Conservation (phyloP, 2,329 filamentous ascomycete genomes). For the Leptodontidium sp. region DNA sequence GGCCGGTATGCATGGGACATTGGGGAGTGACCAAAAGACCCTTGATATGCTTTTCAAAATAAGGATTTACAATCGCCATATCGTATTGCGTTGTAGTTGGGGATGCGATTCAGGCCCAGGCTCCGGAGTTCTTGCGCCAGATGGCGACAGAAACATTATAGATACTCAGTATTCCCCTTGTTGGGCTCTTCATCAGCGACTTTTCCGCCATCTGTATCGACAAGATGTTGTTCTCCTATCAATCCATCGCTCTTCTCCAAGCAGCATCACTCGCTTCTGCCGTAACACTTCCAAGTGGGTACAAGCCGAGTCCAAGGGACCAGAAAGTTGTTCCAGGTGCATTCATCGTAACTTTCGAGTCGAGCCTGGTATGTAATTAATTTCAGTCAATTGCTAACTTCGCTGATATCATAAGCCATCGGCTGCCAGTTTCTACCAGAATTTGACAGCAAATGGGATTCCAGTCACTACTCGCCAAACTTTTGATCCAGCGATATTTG, state of each 20-base stretch:
- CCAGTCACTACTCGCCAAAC: slow-evolving; percentile 10
- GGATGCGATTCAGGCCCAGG: background rate
- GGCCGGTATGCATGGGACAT: slow-evolving; percentile 1
- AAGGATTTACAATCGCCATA: slow-evolving; percentile 11
- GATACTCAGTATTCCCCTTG: background rate
- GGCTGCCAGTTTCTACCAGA: slow-evolving; percentile 14
- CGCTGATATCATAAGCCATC: background rate
- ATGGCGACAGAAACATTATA: background rate
- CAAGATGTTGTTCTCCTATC: slow-evolving; percentile 18
- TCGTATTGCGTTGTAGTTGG: background rate
- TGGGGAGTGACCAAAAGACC: background rate
- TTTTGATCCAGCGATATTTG: slow-evolving; percentile 17
- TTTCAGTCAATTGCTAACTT: background rate
- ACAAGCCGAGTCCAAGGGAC: background rate
- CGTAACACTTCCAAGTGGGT: slow-evolving; percentile 10
- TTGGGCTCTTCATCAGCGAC: background rate
- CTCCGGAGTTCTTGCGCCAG: no score
- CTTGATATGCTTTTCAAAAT: background rate
- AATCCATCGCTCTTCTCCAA: background rate
- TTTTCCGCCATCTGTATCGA: background rate
- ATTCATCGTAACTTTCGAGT: slow-evolving; percentile 19
- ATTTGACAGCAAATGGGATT: slow-evolving; percentile 20
- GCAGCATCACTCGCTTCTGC: slow-evolving; percentile 12
- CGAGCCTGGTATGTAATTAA: background rate
- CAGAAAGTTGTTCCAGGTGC: slow-evolving; percentile 16